These are phyloP conservation scores for Monilinia polystroma DNA, from an alignment of 2,329 filamentous ascomycete genomes.

Conservation along the genomic window DNA sequence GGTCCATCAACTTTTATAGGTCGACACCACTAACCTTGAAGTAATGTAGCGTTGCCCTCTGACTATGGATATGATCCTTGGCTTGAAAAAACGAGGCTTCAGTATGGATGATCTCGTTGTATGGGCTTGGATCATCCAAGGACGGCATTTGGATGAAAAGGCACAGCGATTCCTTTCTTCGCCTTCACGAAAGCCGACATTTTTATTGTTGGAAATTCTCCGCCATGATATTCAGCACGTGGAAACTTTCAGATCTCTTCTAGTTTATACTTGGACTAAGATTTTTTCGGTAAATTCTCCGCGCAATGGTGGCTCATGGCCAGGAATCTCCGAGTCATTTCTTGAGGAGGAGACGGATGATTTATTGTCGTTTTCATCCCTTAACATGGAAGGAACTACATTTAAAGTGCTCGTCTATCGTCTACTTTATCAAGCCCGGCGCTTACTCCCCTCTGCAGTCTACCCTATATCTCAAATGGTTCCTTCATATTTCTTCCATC, in stretches of 20 bases:
- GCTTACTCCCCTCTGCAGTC: conserved; percentile 36
- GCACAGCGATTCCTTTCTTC: conserved; percentile 32
- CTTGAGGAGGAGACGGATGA: conserved; percentile 3
- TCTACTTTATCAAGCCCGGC: conserved; percentile 36
- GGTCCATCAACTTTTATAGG: not conserved
- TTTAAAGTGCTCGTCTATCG: conserved; percentile 22
- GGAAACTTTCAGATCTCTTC: conserved; percentile 25
- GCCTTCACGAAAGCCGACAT: conserved; percentile 27
- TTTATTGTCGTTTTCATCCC: not conserved
- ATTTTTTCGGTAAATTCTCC: conserved; percentile 15
- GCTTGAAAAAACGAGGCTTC: conserved; percentile 24
- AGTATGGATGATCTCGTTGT: conserved; percentile 31
- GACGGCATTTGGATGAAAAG: conserved; percentile 28
- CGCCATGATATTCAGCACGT: conserved; percentile 30
- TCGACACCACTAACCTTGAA: conserved; percentile 10
- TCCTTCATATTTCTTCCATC: conserved; percentile 27
- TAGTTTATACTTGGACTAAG: conserved; percentile 26
- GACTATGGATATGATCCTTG: not conserved
- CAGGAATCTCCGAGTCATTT: not conserved
- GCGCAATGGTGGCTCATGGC: not conserved
- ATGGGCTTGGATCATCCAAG: conserved; percentile 37
- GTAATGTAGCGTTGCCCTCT: not conserved
- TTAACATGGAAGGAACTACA: conserved; percentile 18
- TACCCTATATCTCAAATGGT: conserved; percentile 34
- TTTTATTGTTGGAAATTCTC: conserved; percentile 36